Evolutionary conservation across 176 grass and related monocot genomes (phyloP).

Genomic region (Poa annua): DNA sequence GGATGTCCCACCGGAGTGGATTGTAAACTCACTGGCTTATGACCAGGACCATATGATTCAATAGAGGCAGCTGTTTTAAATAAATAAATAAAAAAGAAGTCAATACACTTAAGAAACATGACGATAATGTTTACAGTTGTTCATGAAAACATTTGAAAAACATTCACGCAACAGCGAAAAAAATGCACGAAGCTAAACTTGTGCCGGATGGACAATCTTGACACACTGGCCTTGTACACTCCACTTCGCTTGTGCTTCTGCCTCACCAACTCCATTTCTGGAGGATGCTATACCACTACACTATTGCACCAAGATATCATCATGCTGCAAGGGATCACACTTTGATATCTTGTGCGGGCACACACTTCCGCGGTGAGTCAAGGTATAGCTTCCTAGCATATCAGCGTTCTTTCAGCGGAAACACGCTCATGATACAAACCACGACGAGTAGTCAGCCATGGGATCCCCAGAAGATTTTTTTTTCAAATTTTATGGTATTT

Average conservation of each 20-base stretch:
- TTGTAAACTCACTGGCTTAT: no score
- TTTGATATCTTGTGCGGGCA: neutral
- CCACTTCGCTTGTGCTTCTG: neutral
- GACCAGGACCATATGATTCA: no score
- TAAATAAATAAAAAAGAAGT: no score
- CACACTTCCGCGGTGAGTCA: neutral
- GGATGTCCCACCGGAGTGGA: no score
- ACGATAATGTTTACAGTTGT: no score
- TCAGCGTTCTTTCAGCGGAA: neutral
- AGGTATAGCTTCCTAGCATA: conserved; percentile 1
- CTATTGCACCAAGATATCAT: neutral
- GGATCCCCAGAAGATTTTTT: neutral
- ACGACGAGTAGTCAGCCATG: neutral
- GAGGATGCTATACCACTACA: conserved; percentile 1
- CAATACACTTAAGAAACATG: no score
- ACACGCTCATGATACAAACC: neutral
- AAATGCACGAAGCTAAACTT: no score
- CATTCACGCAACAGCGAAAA: no score
- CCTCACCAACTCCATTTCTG: neutral
- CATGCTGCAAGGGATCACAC: neutral
- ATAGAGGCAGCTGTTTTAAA: no score
- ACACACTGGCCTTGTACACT: neutral
- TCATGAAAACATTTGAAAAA: no score
- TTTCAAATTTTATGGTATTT: neutral
- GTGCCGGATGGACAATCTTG: no score